These are phyloP conservation scores for Scenedesmus sp. DNA, from an alignment of 163 green algal genomes.

Conservation along the genomic window DNA sequence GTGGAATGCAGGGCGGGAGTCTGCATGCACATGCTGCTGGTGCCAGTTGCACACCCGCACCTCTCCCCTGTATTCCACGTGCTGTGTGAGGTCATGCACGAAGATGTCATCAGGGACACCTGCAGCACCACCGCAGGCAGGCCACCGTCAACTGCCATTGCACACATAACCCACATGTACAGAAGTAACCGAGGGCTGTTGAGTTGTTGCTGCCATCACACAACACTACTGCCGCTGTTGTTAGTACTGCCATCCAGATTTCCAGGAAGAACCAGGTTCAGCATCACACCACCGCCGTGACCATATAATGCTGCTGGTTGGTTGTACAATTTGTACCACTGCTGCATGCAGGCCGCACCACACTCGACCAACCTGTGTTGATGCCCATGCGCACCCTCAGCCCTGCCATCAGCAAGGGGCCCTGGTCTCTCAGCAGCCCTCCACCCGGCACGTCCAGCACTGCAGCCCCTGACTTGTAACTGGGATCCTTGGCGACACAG, in stretches of 20 bases:
- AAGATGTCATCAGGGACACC: conserved; percentile 71
- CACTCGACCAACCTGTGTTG: conserved; percentile 61
- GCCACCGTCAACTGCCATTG: neutral
- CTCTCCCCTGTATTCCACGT: conserved; percentile 70
- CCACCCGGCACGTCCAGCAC: neutral
- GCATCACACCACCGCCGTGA: neutral
- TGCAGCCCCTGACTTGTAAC: neutral
- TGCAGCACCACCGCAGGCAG: neutral
- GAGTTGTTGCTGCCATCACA: too few relatives aligned
- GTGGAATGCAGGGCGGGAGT: too few relatives aligned
- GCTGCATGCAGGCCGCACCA: too few relatives aligned
- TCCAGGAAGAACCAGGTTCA: neutral
- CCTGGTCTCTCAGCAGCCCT: conserved; percentile 30
- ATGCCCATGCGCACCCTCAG: conserved; percentile 75
- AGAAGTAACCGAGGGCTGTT: too few relatives aligned
- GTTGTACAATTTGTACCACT: too few relatives aligned
- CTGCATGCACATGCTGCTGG: neutral
- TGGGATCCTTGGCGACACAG: neutral
- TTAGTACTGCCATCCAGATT: neutral
- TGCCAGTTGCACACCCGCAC: neutral
- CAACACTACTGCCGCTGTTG: too few relatives aligned
- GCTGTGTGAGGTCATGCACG: conserved; percentile 70
- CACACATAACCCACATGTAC: neutral
- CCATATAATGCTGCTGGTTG: neutral
- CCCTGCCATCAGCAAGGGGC: conserved; percentile 60